Evolutionary conservation across 148 eudicot genomes (phyloP).

Genomic region (Chenopodium album): DNA sequence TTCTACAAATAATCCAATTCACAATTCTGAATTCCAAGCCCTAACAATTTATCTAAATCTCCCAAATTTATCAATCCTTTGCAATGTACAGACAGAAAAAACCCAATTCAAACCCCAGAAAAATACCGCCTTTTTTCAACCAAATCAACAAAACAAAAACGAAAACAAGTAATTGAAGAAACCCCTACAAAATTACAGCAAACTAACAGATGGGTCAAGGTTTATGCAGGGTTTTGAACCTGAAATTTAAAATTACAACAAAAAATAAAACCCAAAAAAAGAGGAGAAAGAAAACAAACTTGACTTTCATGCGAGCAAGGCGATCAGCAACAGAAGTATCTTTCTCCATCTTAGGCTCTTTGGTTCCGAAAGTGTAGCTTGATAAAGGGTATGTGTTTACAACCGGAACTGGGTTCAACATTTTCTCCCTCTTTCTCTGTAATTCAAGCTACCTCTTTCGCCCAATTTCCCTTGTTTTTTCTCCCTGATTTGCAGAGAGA

Average conservation of each 20-base stretch:
- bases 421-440: constrained; percentile 13
- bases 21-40: background rate
- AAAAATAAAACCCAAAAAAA: background rate
- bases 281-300: constrained; percentile 29
- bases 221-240: constrained; percentile 1
- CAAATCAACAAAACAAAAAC: background rate
- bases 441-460: no score
- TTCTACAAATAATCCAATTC: background rate
- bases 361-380: constrained; percentile 57
- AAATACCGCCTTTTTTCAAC: background rate
- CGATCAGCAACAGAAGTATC: constrained; percentile 74
- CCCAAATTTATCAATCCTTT: background rate
- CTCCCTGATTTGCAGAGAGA: constrained; percentile 7
- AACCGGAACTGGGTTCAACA: constrained; percentile 35
- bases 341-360: constrained; percentile 72
- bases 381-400: constrained; percentile 60
- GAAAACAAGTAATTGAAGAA: background rate
- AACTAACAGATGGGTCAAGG: background rate
- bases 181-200: background rate
- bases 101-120: background rate
- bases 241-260: background rate
- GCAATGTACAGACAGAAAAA: background rate
- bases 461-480: background rate
- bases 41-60: background rate
- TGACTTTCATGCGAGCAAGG: constrained; percentile 71